Conservation (phyloP, 352 stramenopile genomes). For the Poterioochromonas sp. region DNA sequence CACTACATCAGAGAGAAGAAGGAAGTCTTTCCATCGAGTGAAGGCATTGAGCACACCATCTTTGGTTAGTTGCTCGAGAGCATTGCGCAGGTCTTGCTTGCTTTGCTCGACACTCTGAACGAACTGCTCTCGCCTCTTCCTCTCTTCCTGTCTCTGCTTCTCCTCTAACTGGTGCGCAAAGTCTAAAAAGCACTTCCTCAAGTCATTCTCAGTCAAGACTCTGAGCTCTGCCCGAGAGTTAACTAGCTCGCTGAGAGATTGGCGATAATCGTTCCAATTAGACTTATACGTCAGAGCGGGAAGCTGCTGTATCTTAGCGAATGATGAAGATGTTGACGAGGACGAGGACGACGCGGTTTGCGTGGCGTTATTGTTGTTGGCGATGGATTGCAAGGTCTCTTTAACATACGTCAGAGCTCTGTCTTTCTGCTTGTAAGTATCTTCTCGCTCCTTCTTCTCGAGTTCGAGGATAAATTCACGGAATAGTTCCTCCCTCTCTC, state of each 20-base stretch:
- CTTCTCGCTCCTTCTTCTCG: constrained; percentile 44
- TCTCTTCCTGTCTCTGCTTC: not conserved
- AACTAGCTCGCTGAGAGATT: not conserved
- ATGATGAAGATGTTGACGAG: too few relatives aligned
- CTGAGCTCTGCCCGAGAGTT: not conserved
- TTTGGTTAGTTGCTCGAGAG: not conserved
- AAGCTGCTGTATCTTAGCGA: too few relatives aligned
- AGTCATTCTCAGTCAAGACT: not conserved
- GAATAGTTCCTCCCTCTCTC: constrained; percentile 46
- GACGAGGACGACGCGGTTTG: too few relatives aligned
- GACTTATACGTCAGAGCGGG: too few relatives aligned
- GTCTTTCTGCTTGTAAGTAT: not conserved
- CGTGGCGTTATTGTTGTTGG: too few relatives aligned
- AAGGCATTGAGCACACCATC: not conserved
- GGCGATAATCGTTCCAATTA: not conserved
- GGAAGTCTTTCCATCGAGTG: not conserved
- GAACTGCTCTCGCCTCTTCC: not conserved
- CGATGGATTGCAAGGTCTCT: not conserved
- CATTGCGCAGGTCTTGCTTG: not conserved
- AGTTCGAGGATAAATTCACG: constrained; percentile 47
- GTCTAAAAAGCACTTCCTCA: not conserved
- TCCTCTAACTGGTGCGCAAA: not conserved
- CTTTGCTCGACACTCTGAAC: not conserved
- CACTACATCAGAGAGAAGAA: not conserved
- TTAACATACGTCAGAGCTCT: not conserved